Evolutionary conservation across 176 grass and related monocot genomes (phyloP), one percentile per base, ranked within the genome.

Genomic region (Saccharum spontaneum): DNA sequence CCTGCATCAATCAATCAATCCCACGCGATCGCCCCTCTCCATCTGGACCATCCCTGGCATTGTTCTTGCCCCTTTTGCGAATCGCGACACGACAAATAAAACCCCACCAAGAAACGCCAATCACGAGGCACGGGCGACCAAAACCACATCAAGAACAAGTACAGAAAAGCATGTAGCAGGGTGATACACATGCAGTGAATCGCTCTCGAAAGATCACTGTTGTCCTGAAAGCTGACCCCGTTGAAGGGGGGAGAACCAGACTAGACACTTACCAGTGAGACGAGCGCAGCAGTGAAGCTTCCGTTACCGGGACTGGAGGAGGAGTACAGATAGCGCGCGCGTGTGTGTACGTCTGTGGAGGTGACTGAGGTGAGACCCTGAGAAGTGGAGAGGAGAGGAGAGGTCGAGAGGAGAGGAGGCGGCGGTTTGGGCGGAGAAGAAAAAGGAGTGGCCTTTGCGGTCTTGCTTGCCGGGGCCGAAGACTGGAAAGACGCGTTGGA

Each of bases 401-500:
- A 22, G 18, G 60, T 15, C 44, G 46, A 65, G 16, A 34, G 64
- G 30, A 62, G 59, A n/a, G 28, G 75, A 74, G 6, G 76, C 33
- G 69, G 63, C 66, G 79, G 82, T 81, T 80, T 69, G 77, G 61
- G 69, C 46, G 83, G 65, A 77, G 77, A 30, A 44, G 54, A 59
- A 77, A 76, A 82, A 72, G 71, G 43, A 26, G 64, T 43, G 75
- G 79, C 67, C 28, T 83, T 90, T 57, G 63, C 61, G 68, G 59
- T n/a, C 71, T 87, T 57, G 71, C 61, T 80, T 87, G 75, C 84
- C 28, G 73, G 7, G 75, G 67, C 7, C 4, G 70, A 49, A 75
- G 72, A 85, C 72, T 83, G 88, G 68, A 87, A 64, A 87, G 80
- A 87, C 89, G 89, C 81, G 89, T 83, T 75, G 75, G 76, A 70